Conservation (phyloP, 2,329 filamentous ascomycete species). For the Talaromyces pinophilus region DNA sequence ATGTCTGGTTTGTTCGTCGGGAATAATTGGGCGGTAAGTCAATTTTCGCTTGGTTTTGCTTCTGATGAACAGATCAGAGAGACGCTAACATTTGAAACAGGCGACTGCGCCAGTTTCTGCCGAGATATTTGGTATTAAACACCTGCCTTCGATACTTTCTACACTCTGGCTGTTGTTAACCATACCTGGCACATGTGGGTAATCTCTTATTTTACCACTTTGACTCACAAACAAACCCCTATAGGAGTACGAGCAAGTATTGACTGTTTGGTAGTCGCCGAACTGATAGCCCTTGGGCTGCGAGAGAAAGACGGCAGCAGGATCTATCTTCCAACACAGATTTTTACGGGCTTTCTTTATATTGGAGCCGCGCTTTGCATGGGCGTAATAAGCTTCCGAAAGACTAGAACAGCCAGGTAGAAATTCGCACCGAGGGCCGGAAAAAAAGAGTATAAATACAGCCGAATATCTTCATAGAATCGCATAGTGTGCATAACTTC, state of each 20-base stretch:
- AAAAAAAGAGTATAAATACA: background rate
- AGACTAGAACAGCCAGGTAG: constrained; percentile 26
- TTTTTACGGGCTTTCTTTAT: constrained; percentile 14
- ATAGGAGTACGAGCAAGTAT: background rate
- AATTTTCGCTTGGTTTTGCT: background rate
- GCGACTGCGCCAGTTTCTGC: constrained; percentile 16
- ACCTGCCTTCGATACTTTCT: constrained; percentile 11
- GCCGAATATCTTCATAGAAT: background rate
- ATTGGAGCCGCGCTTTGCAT: constrained; percentile 10
- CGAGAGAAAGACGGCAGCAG: background rate
- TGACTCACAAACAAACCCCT: background rate
- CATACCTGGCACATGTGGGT: constrained; percentile 12
- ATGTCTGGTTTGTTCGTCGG: constrained; percentile 6
- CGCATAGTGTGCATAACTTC: background rate
- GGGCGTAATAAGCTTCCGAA: constrained; percentile 7
- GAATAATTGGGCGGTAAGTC: background rate
- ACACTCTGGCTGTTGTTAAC: constrained; percentile 16
- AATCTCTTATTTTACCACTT: background rate
- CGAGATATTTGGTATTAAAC: constrained; percentile 15
- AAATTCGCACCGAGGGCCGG: background rate
- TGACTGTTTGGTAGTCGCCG: background rate
- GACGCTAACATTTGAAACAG: background rate
- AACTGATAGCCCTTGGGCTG: background rate
- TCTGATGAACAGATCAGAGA: background rate
- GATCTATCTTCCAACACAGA: constrained; percentile 2